phyloP scores from a whole-genome alignment of 2,329 filamentous ascomycete genomes.

The Fusarium succisae region DNA sequence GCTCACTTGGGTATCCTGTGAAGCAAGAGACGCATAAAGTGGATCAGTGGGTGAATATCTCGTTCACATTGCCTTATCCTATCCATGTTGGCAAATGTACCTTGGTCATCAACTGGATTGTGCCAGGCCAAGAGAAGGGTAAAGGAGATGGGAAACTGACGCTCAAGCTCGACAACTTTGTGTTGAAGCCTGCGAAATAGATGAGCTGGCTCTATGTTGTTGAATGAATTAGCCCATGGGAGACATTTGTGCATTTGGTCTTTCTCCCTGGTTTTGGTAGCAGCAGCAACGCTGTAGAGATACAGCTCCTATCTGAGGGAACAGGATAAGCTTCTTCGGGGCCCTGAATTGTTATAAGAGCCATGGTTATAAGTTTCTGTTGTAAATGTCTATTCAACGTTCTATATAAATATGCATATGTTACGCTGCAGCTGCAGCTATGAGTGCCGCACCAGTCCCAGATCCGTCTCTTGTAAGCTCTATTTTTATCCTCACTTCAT shows the following conservation, averaged over 20 bases:
- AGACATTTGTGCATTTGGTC: too few species aligned
- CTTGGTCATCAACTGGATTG: neutral
- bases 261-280: fast-evolving
- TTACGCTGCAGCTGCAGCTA: neutral
- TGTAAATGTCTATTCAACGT: neutral
- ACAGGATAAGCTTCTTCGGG: neutral
- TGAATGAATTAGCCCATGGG: neutral
- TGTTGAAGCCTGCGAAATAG: neutral
- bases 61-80: neutral
- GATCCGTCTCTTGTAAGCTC: constrained; percentile 13
- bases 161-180: neutral
- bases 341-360: too few species aligned
- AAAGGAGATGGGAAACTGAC: neutral
- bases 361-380: neutral
- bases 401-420: neutral
- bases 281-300: neutral
- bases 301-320: neutral
- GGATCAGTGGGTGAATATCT: neutral
- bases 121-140: neutral
- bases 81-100: neutral
- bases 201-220: neutral
- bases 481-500: constrained; percentile 4
- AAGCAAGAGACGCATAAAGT: neutral
- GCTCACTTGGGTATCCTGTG: neutral
- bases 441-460: constrained; percentile 6